Evolutionary conservation across 2,329 filamentous ascomycete species (phyloP).

Genomic region (Neonectria sp.): DNA sequence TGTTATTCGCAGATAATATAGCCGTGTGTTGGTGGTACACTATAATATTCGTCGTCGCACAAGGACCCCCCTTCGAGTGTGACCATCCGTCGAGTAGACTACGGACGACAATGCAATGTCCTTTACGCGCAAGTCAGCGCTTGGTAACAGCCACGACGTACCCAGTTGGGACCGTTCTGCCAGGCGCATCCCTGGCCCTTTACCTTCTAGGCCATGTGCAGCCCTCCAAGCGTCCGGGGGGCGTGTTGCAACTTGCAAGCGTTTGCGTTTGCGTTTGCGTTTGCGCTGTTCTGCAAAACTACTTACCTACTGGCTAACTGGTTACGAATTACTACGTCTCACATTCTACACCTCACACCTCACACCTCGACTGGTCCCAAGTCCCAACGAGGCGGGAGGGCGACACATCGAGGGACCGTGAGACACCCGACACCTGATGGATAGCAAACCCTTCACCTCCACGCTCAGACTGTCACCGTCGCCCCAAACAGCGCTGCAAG

Average conservation of each 20-base stretch:
- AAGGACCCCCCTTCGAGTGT: neutral
- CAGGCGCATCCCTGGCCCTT: constrained; percentile 11
- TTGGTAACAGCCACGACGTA: constrained; percentile 17
- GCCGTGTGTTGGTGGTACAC: neutral
- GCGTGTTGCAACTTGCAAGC: neutral
- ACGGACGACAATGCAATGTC: constrained; percentile 8
- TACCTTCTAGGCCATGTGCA: constrained; percentile 35
- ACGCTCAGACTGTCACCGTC: neutral
- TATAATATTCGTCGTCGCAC: neutral
- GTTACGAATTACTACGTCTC: constrained; percentile 2
- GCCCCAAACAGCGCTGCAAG: neutral
- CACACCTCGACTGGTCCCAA: constrained; percentile 17
- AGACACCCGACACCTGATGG: neutral
- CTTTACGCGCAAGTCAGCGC: constrained; percentile 22
- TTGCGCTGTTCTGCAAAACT: too few species aligned
- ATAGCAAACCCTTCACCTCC: too few species aligned
- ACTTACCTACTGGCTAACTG: neutral
- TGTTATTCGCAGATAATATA: neutral
- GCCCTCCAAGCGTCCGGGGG: neutral
- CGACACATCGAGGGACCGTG: neutral
- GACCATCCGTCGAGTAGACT: constrained; percentile 1
- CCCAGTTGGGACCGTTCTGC: constrained; percentile 7
- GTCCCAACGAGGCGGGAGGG: neutral
- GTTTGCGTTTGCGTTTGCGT: too few species aligned
- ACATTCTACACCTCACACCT: constrained; percentile 20